Conservation (phyloP, 345 rosid genomes). For the Microthlaspi erraticum region DNA sequence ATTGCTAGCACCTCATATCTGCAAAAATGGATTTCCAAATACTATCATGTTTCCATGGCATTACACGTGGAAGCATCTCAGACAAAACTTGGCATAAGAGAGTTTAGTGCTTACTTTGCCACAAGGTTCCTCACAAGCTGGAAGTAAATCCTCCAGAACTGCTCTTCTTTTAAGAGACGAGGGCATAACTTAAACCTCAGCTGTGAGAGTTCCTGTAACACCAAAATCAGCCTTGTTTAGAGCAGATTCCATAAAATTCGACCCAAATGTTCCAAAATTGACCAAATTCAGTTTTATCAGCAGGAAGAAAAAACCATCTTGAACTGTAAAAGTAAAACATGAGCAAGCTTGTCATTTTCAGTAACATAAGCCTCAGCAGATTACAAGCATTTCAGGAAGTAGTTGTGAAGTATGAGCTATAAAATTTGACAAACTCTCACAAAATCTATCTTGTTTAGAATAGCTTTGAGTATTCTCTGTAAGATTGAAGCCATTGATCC, state of each 20-base stretch:
- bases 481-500: no score
- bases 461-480: no score
- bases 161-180: slow-evolving; percentile 69
- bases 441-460: no score
- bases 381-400: background rate
- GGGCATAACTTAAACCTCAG: slow-evolving; percentile 86
- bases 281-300: background rate
- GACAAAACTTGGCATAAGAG: background rate
- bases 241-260: background rate
- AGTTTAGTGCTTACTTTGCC: slow-evolving; percentile 56
- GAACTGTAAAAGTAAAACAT: background rate
- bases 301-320: background rate
- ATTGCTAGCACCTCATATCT: slow-evolving; percentile 46
- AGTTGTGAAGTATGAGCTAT: no score
- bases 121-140: slow-evolving; percentile 68
- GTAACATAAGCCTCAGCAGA: background rate
- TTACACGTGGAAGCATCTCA: slow-evolving; percentile 5
- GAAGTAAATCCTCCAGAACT: slow-evolving; percentile 88
- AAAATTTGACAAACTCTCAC: no score
- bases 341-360: slow-evolving; percentile 15
- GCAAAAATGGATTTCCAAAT: slow-evolving; percentile 14
- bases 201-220: slow-evolving; percentile 74
- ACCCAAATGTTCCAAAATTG: background rate
- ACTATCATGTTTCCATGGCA: background rate
- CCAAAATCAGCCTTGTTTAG: slow-evolving; percentile 15